Percentiles rank a stretch among this genome's conserved stretches.
phyloP scores from a whole-genome alignment of 306 rosid genomes.

The Quercus alba region DNA sequence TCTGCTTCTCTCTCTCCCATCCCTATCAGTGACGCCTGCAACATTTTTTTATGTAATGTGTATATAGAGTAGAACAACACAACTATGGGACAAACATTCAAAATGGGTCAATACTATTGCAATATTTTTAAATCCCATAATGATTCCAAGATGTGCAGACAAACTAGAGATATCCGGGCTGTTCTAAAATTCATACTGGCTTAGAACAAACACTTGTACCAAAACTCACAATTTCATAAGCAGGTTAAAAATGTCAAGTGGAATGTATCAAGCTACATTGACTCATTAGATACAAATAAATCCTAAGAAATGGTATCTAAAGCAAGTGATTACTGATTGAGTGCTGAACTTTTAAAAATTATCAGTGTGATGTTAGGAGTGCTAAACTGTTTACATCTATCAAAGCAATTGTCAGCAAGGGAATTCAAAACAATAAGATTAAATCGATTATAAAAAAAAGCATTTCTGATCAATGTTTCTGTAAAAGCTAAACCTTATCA shows the following conservation, averaged over 20 bases:
- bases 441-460: neutral
- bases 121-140: neutral
- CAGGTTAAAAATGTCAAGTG: neutral
- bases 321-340: neutral
- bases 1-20: conserved; percentile 75
- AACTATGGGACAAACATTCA: neutral
- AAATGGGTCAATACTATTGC: neutral
- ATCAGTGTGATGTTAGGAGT: neutral
- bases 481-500: neutral
- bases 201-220: neutral
- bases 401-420: neutral
- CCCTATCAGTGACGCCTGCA: conserved; percentile 73
- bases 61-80: neutral
- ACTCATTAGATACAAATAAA: neutral
- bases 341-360: neutral
- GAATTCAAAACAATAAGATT: neutral
- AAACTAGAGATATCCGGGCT: neutral
- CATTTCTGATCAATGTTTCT: neutral
- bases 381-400: neutral
- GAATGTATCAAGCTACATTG: neutral
- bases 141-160: neutral
- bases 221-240: neutral
- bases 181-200: neutral
- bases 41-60: conserved; percentile 6
- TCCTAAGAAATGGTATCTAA: neutral